Percentiles rank a stretch among this genome's conserved stretches.
phyloP scores from a whole-genome alignment of 192 early-diverging fungal genomes.

The Mortierella claussenii region DNA sequence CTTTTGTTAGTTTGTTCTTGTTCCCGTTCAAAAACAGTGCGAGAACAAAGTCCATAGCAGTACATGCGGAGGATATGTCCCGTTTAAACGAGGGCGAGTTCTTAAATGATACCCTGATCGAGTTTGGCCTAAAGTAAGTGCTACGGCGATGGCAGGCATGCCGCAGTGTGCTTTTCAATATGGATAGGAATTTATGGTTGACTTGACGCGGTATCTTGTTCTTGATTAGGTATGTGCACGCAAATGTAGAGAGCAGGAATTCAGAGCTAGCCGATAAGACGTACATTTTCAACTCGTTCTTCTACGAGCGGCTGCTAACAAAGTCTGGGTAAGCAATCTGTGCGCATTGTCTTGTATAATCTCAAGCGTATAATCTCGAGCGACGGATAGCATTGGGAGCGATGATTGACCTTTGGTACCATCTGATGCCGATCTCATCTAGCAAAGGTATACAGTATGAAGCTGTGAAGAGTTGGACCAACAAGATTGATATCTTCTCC shows the following conservation, averaged over 20 bases:
- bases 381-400: too few relatives aligned
- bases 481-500: constrained; percentile 75
- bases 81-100: constrained; percentile 76
- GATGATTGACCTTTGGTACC: too few relatives aligned
- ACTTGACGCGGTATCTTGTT: background rate
- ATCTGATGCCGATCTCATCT: background rate
- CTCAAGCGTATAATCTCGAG: too few relatives aligned
- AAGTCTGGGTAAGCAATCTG: constrained; percentile 26
- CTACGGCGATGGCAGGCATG: background rate
- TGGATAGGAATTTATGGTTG: background rate
- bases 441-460: constrained; percentile 55
- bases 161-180: too few relatives aligned
- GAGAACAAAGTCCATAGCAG: constrained; percentile 60
- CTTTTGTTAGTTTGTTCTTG: constrained; percentile 38
- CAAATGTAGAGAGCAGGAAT: constrained; percentile 50
- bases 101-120: constrained; percentile 88
- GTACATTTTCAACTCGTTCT: constrained; percentile 85
- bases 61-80: constrained; percentile 66
- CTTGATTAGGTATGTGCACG: constrained; percentile 28
- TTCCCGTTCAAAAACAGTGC: constrained; percentile 36
- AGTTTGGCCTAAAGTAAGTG: constrained; percentile 79
- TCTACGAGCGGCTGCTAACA: constrained; percentile 72
- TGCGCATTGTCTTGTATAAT: background rate
- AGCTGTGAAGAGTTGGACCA: constrained; percentile 78
- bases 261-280: constrained; percentile 59